Evolutionary conservation across 768 basidiomycete species (phyloP).

Genomic region (Chalciporus piperatus): DNA sequence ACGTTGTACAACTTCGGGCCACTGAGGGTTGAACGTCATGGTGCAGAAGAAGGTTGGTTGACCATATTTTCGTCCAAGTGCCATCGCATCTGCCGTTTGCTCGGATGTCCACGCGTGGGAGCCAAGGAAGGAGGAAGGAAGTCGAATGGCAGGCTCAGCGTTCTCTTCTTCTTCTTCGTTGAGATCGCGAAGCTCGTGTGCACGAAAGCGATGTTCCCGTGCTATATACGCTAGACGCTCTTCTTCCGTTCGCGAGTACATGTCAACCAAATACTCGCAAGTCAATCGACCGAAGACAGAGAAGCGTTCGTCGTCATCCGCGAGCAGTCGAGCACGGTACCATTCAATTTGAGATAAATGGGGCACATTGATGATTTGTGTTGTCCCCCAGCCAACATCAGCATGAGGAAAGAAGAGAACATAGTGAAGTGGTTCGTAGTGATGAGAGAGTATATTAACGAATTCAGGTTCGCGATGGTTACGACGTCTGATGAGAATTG

Average conservation of each 20-base stretch:
- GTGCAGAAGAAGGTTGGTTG: conserved; percentile 38
- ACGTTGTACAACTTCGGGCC: conserved; percentile 36
- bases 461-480: not conserved
- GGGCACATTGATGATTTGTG: not conserved
- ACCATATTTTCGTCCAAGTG: conserved; percentile 30
- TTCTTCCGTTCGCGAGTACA: conserved; percentile 37
- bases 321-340: conserved; percentile 32
- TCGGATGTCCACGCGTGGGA: conserved; percentile 35
- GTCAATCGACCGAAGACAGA: conserved; percentile 32
- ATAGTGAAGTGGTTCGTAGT: conserved; percentile 24
- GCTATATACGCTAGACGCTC: conserved; percentile 33
- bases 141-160: conserved; percentile 14
- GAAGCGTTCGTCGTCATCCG: conserved; percentile 32
- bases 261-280: conserved; percentile 38
- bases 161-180: conserved; percentile 20
- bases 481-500: not conserved
- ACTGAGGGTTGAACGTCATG: conserved; percentile 40
- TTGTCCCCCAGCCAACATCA: conserved; percentile 34
- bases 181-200: not conserved
- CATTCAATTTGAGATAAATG: conserved; percentile 33
- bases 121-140: conserved; percentile 36
- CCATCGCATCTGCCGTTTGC: conserved; percentile 38
- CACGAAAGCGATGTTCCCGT: conserved; percentile 10
- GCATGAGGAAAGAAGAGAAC: conserved; percentile 28
- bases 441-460: not conserved